phyloP scores from a whole-genome alignment of 257 asterid genomes.

The Henckelia pumila region DNA sequence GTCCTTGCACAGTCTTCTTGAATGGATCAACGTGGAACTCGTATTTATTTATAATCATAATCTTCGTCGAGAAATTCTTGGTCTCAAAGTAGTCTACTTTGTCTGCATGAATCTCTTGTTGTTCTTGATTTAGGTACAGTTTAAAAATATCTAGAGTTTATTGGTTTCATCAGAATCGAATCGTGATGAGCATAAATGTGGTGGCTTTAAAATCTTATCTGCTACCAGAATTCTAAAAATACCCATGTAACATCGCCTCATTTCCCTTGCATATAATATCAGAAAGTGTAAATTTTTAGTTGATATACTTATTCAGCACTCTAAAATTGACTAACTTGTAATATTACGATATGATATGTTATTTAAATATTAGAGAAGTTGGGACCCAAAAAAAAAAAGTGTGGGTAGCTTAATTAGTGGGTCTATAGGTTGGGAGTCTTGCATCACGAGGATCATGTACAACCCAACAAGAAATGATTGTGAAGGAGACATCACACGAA shows the following conservation, averaged over 20 bases:
- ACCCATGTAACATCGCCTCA: too few species aligned
- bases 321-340: too few species aligned
- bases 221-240: too few species aligned
- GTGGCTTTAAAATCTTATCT: not conserved
- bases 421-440: too few species aligned
- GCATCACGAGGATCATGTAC: not conserved
- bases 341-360: too few species aligned
- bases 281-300: too few species aligned
- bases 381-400: too few species aligned
- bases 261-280: too few species aligned
- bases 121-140: not conserved
- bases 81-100: not conserved
- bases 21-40: not conserved
- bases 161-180: not conserved
- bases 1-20: slow-evolving; percentile 17
- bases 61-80: not conserved
- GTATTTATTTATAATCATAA: not conserved
- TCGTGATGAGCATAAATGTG: not conserved
- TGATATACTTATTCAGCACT: too few species aligned
- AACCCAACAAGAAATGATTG: not conserved
- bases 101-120: not conserved
- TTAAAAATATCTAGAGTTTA: too few species aligned
- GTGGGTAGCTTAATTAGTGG: too few species aligned
- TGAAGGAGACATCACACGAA: not conserved
- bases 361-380: too few species aligned